Base-by-base conservation (phyloP, 257 asterid species). In the Paulownia fortunei region DNA sequence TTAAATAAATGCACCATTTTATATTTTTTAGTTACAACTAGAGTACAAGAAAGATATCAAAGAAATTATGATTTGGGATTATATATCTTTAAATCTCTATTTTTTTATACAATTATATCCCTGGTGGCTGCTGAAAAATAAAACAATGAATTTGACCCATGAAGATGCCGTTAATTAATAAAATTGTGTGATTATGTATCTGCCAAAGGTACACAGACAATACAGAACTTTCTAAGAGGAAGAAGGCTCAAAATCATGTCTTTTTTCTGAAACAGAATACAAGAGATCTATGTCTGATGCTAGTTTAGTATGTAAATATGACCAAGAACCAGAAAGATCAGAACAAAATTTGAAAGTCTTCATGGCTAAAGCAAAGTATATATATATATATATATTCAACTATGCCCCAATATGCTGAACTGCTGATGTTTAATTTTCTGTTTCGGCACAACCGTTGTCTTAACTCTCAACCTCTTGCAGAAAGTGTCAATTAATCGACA, bases 401-500 rank as follows among this genome's bases (percentile, higher is more conserved):
- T n/a, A n/a, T n/a, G n/a, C n/a, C n/a, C n/a, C n/a, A n/a, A n/a
- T n/a, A 8, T 6, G 47, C 9, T 41, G 52, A 54, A 24, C 13
- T 37, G 74, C 37, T 41, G 81, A 67, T 66, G 76, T 54, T 58
- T 66, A 13, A 68, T 9, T 68, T 27, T 42, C 46, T 30, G 18
- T 42, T 46, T 77, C 5, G 11, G 64, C 54, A 54, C 44, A 63
- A 69, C 42, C 72, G 8, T 69, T 77, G 81, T 77, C 70, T 69
- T 59, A 59, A 77, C 56, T 69, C 72, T 44, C 41, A 77, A 77
- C 76, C 56, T 73, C 69, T 59, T 59, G 69, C 69, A 24, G 18
- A 39, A 66, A 39, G 11, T 66, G 11, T 41, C 46, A 73, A 16
- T 42, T 61, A 42, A 73, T 37, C 18, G 47, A 36, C n/a, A 64